Evolutionary conservation across 148 eudicot species (phyloP).

Genomic region (Bassia scoparia): DNA sequence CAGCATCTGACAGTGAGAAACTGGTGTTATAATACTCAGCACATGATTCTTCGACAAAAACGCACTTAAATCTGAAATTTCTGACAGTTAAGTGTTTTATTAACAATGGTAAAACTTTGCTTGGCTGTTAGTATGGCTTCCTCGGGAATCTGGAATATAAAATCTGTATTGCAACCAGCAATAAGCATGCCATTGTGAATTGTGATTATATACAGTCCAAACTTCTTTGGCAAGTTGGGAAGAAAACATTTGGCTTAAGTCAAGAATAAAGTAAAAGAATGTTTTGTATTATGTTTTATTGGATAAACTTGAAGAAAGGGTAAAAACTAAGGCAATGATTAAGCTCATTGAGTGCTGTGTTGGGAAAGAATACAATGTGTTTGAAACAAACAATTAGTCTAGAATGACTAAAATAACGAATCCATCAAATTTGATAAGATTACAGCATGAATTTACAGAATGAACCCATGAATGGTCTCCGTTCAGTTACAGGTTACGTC

Average conservation of each 20-base stretch:
- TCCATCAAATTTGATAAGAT: background rate
- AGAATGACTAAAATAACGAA: background rate
- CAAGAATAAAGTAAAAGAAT: background rate
- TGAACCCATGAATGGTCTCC: too few relatives aligned
- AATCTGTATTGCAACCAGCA: constrained; percentile 11
- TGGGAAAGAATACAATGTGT: background rate
- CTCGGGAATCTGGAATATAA: constrained; percentile 28
- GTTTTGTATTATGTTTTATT: background rate
- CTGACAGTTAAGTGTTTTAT: background rate
- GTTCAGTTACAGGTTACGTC: too few relatives aligned
- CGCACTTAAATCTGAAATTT: constrained; percentile 23
- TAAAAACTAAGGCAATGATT: background rate
- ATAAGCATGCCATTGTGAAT: constrained; percentile 16
- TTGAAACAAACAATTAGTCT: background rate
- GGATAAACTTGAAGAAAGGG: constrained; percentile 5
- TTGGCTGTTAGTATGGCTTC: constrained; percentile 16
- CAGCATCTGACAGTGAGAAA: constrained; percentile 31
- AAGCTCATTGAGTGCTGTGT: background rate
- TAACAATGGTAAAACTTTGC: constrained; percentile 12
- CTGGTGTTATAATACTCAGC: constrained; percentile 21
- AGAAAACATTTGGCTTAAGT: constrained; percentile 20
- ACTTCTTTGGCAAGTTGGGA: constrained; percentile 6
- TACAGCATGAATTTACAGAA: too few relatives aligned
- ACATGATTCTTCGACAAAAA: constrained; percentile 29
- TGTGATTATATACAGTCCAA: background rate